Evolutionary conservation across 106 monocot species (phyloP).

Genomic region (Dioscorea alata): DNA sequence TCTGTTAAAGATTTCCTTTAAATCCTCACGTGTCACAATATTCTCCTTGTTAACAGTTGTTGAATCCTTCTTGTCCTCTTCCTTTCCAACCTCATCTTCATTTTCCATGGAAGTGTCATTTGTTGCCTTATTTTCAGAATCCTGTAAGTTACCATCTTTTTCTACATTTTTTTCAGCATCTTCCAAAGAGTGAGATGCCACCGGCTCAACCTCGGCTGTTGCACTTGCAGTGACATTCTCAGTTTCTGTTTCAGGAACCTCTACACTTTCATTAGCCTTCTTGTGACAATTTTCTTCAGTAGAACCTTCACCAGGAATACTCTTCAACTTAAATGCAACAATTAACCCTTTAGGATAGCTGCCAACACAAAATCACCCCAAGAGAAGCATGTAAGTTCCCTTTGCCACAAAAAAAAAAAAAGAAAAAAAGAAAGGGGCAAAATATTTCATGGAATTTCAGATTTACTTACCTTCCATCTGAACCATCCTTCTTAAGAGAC

Average conservation of each 20-base stretch:
- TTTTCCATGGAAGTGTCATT: conserved; percentile 5
- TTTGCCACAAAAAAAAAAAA: too few species aligned
- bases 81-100: conserved; percentile 6
- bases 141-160: background rate
- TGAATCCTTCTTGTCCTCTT: conserved; percentile 3
- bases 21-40: conserved; percentile 64
- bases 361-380: background rate
- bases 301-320: conserved; percentile 9
- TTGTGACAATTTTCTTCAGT: conserved; percentile 12
- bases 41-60: conserved; percentile 7
- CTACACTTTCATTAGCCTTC: conserved; percentile 5
- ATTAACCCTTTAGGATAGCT: conserved; percentile 87
- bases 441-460: background rate
- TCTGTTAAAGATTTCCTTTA: conserved; percentile 49
- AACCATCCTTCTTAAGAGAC: conserved; percentile 15
- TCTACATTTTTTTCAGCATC: too few species aligned
- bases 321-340: conserved; percentile 68
- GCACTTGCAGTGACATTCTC: conserved; percentile 10
- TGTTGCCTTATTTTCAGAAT: conserved; percentile 8
- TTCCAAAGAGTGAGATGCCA: background rate
- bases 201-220: conserved; percentile 11
- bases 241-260: conserved; percentile 1
- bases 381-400: too few species aligned
- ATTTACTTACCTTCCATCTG: conserved; percentile 21
- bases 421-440: background rate